Conservation (phyloP, 1,284 basidiomycete species). For the Austroboletus novae-zelandiae region DNA sequence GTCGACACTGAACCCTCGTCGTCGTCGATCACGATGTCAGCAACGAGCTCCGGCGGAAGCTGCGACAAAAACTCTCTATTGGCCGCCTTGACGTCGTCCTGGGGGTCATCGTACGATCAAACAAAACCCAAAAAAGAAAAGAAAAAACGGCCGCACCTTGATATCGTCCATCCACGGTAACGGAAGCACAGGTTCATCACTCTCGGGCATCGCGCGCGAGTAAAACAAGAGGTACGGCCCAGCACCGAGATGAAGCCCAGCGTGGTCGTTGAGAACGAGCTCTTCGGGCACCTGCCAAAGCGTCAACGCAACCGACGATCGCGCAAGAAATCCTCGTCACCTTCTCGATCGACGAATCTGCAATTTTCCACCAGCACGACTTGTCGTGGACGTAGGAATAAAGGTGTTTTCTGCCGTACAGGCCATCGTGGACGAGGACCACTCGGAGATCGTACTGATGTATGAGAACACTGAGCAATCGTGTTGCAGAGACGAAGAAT, state of each 20-base stretch:
- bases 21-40: conserved; percentile 20
- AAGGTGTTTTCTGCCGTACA: conserved; percentile 68
- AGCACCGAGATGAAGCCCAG: conserved; percentile 67
- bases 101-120: not conserved
- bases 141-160: conserved; percentile 30
- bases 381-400: conserved; percentile 71
- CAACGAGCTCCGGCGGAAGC: conserved; percentile 28
- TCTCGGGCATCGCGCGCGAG: conserved; percentile 48
- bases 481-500: not conserved
- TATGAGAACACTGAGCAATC: not conserved
- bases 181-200: conserved; percentile 17
- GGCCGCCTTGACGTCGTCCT: conserved; percentile 29
- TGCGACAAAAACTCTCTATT: conserved; percentile 30
- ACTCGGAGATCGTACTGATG: conserved; percentile 71
- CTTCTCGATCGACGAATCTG: conserved; percentile 68
- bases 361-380: conserved; percentile 73
- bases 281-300: conserved; percentile 60
- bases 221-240: conserved; percentile 76
- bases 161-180: conserved; percentile 42
- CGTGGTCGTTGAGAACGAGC: conserved; percentile 59
- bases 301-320: not conserved
- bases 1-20: not conserved
- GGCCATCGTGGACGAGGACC: conserved; percentile 71
- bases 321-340: conserved; percentile 21
- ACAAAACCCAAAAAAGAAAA: not conserved